These are phyloP conservation scores for Paxillus involutus DNA, from an alignment of 768 basidiomycete species.

Conservation along the genomic window DNA sequence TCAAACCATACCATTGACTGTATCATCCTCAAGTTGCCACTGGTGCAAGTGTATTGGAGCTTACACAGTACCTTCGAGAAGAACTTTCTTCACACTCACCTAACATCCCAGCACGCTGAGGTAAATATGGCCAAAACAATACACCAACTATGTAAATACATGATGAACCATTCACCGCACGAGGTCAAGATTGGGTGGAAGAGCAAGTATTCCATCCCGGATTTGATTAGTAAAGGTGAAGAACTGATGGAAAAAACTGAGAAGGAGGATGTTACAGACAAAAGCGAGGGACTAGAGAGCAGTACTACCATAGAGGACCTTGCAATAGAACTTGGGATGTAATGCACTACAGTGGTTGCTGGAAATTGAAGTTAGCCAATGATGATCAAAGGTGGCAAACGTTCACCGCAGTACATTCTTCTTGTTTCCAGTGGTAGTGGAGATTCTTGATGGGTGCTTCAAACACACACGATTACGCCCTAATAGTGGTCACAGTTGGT, in stretches of 20 bases:
- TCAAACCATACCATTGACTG: not conserved
- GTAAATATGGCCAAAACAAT: conserved; percentile 30
- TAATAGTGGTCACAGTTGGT: not conserved
- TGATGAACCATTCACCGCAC: not conserved
- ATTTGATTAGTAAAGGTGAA: not conserved
- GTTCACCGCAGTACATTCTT: not conserved
- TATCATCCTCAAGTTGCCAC: no score
- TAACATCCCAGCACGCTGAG: conserved; percentile 25
- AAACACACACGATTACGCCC: not conserved
- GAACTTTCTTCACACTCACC: conserved; percentile 22
- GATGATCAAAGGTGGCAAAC: not conserved
- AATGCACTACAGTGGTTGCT: no score
- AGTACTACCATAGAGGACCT: no score
- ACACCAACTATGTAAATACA: not conserved
- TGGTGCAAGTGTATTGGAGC: no score
- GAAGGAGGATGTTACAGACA: not conserved
- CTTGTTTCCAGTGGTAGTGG: not conserved
- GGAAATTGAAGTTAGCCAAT: not conserved
- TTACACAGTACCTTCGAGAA: not conserved
- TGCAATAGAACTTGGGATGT: no score
- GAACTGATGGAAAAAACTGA: conserved; percentile 1
- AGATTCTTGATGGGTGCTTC: not conserved
- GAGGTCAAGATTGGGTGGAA: not conserved
- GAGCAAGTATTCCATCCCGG: not conserved
- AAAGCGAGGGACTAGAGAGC: no score